phyloP scores from a whole-genome alignment of 768 basidiomycete species.

The Lentinula edodes region DNA sequence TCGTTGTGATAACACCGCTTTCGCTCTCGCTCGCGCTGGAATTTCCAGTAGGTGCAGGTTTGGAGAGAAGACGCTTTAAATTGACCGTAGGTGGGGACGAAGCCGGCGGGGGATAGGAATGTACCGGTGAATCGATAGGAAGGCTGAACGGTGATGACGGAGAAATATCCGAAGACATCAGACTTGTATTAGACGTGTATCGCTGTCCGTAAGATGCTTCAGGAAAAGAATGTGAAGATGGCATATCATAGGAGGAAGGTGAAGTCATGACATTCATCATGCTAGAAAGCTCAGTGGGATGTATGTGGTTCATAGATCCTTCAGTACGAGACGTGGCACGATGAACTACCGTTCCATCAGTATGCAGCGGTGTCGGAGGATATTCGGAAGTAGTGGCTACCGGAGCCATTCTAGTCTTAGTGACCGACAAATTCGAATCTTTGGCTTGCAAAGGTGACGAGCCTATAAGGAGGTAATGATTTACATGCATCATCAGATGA shows the following conservation, averaged over 20 bases:
- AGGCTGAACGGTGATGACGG: background rate
- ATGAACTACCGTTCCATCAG: background rate
- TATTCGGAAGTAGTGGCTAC: background rate
- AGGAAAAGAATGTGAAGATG: background rate
- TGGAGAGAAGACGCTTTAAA: conserved; percentile 5
- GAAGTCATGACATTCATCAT: too few relatives aligned
- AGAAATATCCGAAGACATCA: background rate
- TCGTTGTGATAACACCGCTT: background rate
- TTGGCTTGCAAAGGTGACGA: background rate
- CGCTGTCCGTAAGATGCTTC: conserved; percentile 1
- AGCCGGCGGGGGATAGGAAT: background rate
- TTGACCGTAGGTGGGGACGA: background rate
- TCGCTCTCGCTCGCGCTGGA: conserved; percentile 5
- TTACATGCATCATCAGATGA: background rate
- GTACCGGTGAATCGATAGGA: background rate
- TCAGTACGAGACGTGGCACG: background rate
- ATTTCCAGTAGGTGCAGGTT: conserved; percentile 4
- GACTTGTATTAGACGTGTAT: background rate
- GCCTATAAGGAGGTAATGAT: background rate
- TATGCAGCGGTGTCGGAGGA: background rate
- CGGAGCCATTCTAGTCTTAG: background rate
- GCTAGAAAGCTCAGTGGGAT: background rate
- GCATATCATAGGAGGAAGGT: background rate
- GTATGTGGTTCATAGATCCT: background rate
- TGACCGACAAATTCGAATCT: background rate